Percentiles rank a stretch among this genome's conserved stretches.
These are phyloP conservation scores for Cynanchum wilfordii DNA, from an alignment of 257 asterid genomes.

Conservation along the genomic window DNA sequence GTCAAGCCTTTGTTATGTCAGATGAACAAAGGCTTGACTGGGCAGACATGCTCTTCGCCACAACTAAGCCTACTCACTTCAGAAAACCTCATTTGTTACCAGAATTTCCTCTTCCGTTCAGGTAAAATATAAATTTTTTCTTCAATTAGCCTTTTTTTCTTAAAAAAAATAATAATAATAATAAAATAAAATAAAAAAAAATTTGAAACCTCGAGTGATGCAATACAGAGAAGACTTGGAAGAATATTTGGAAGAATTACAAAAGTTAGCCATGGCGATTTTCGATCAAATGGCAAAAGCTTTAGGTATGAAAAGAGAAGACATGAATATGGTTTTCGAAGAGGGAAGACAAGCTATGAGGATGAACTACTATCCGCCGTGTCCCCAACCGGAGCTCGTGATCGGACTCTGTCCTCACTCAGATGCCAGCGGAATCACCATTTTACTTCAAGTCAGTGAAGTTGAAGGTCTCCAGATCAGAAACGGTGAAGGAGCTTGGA, in stretches of 20 bases:
- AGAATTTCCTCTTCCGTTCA: conserved; percentile 40
- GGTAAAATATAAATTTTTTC: conserved; percentile 18
- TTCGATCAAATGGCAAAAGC: conserved; percentile 14
- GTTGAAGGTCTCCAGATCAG: conserved; percentile 34
- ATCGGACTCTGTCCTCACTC: conserved; percentile 37
- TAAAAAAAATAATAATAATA: too few species aligned
- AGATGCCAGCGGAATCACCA: conserved; percentile 29
- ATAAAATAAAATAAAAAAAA: too few species aligned
- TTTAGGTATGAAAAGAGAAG: conserved; percentile 9
- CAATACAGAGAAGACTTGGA: conserved; percentile 9
- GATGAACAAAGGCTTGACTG: conserved; percentile 69
- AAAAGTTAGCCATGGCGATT: background rate
- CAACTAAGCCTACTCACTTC: conserved; percentile 32
- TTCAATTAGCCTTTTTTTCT: too few species aligned
- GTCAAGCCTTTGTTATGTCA: conserved; percentile 54
- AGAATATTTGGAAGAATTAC: background rate
- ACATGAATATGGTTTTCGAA: background rate
- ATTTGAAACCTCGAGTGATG: too few species aligned
- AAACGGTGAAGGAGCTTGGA: conserved; percentile 23
- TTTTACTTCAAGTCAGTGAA: conserved; percentile 25
- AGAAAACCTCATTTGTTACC: conserved; percentile 50
- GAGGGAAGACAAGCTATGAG: conserved; percentile 23
- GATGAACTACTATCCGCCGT: conserved; percentile 37
- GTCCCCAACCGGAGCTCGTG: conserved; percentile 27
- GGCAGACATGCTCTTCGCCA: conserved; percentile 35